Percentiles rank a stretch among this genome's conserved stretches.
These are phyloP conservation scores for Excoecaria cochinchinensis DNA, from an alignment of 345 rosid species.

Conservation along the genomic window DNA sequence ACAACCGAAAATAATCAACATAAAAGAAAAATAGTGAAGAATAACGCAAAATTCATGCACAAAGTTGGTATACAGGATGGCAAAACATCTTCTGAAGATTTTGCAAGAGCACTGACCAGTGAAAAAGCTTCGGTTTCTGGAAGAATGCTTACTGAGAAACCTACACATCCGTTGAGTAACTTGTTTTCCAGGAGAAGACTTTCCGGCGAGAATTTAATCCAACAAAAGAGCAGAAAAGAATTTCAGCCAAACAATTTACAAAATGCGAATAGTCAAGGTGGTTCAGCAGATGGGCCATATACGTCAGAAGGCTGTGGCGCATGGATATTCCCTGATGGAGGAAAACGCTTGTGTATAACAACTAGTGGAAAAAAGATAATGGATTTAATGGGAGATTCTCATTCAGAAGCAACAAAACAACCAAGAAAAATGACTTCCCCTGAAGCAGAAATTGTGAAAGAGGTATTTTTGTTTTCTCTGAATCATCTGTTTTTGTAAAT, in stretches of 20 bases:
- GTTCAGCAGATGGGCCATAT: conserved; percentile 24
- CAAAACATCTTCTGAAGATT: conserved; percentile 24
- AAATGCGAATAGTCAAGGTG: conserved; percentile 25
- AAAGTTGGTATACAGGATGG: conserved; percentile 19
- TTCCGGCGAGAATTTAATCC: conserved; percentile 20
- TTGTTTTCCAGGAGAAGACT: conserved; percentile 27
- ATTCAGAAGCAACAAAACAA: conserved; percentile 18
- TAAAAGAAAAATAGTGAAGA: conserved; percentile 18
- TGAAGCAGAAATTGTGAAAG: conserved; percentile 25
- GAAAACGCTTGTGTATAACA: conserved; percentile 42
- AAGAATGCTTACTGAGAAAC: conserved; percentile 26
- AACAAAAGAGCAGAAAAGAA: conserved; percentile 28
- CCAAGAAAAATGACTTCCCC: conserved; percentile 22
- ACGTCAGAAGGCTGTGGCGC: conserved; percentile 36
- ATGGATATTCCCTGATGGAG: conserved; percentile 74
- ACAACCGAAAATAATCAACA: conserved; percentile 1
- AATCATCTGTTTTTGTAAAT: neutral
- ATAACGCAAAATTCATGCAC: conserved; percentile 9
- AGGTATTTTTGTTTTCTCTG: conserved; percentile 40
- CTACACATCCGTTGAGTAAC: conserved; percentile 26
- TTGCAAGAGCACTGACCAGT: conserved; percentile 15
- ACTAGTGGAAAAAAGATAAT: conserved; percentile 40
- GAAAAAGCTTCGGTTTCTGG: conserved; percentile 35
- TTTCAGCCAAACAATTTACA: conserved; percentile 22
- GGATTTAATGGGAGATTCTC: conserved; percentile 34